phyloP scores from a whole-genome alignment of 352 stramenopile genomes.

The Globisporangium spiculum region DNA sequence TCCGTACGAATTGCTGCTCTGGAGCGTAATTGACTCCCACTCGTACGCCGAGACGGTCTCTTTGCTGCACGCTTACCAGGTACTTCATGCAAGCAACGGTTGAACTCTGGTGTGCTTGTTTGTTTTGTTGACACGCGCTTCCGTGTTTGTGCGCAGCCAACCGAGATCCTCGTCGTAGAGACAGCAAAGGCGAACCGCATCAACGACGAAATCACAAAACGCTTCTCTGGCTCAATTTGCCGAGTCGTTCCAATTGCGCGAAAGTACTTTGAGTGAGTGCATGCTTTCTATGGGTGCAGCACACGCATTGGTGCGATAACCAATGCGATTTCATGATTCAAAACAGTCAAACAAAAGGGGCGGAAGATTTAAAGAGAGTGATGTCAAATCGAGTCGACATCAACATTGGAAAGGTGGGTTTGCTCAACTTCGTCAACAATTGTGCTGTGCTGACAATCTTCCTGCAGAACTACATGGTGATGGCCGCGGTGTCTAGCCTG shows the following conservation, averaged over 20 bases:
- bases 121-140: neutral
- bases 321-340: neutral
- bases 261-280: conserved; percentile 76
- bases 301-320: neutral
- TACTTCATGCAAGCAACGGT: conserved; percentile 10
- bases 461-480: conserved; percentile 77
- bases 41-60: conserved; percentile 69
- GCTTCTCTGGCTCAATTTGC: conserved; percentile 49
- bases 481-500: conserved; percentile 74
- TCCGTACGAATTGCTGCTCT: conserved; percentile 71
- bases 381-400: conserved; percentile 82
- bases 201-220: conserved; percentile 68
- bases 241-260: conserved; percentile 64
- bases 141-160: conserved; percentile 30
- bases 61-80: conserved; percentile 70
- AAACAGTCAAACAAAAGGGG: conserved; percentile 76
- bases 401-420: conserved; percentile 65
- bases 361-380: conserved; percentile 79
- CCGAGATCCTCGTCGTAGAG: conserved; percentile 76
- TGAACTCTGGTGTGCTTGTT: neutral
- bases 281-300: neutral
- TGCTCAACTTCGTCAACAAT: neutral
- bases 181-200: conserved; percentile 52
- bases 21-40: conserved; percentile 78
- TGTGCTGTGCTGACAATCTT: neutral